Evolutionary conservation across 2,329 filamentous ascomycete species (phyloP), one percentile per base, ranked within the genome.

Genomic region (Phyllosticta citriasiana): DNA sequence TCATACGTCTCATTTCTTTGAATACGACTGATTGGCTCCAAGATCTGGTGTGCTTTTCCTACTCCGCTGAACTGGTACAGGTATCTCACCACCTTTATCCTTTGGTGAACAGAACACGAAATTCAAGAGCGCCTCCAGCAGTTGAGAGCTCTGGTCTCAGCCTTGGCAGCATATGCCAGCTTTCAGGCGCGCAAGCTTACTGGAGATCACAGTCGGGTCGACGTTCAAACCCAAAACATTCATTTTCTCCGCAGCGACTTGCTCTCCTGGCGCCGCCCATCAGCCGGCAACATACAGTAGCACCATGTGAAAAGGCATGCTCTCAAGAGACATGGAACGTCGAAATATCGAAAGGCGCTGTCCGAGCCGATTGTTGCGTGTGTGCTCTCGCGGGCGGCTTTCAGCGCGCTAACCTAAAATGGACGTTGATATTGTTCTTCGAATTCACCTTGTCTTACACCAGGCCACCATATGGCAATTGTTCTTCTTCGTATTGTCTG

Each of bases 341-440:
- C 7, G 14, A 16, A 16, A n/a, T 47, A 47, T 47, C n/a, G 16
- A n/a, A 47, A 47, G 40, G 40, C 14, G 16, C 16, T n/a, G n/a
- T 4, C 14, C n/a, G 40, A 47, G 40, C 16, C 6, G 7, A 47
- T 47, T 47, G 14, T 47, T n/a, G 12, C 40, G 4, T 47, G 16
- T 22, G 10, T 22, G 26, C 52, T 53, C 22, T 53, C 22, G 25
- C 27, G 27, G 27, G 27, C 27, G 27, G 27, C 25, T 9, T 27
- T 47, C 4, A 12, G n/a, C 7, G n/a, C 58, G 26, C 58, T 60
- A 55, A 52, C 53, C 59, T 1, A 22, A 47, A 8, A 8, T 53
- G 47, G 12, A 10, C 54, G 19, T 61, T 61, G 55, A 56, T 57
- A 61, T 61, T 57, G 54, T 61, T 52, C 30, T 56, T 40, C 30